phyloP scores from a whole-genome alignment of 495 filamentous ascomycete species.

The Aspergillus kassunensis region DNA sequence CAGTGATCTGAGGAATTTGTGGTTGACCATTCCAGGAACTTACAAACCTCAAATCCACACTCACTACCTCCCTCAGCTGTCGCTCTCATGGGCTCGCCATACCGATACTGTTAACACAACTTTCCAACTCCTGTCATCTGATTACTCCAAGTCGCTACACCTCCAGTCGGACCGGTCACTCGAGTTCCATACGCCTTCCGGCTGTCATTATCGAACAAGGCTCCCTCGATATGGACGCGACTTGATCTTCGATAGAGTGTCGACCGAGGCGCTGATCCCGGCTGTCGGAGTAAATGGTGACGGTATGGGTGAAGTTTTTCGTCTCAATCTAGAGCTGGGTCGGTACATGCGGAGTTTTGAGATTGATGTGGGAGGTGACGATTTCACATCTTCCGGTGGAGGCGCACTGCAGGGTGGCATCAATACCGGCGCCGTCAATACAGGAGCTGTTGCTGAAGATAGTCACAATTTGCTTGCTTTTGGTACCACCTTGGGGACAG shows the following conservation, averaged over 20 bases:
- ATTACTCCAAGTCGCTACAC: constrained; percentile 94
- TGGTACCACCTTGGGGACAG: constrained; percentile 90
- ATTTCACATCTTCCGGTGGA: constrained; percentile 56
- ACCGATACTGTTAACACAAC: constrained; percentile 91
- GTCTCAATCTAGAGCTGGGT: constrained; percentile 85
- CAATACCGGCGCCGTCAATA: constrained; percentile 78
- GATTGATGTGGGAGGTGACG: constrained; percentile 82
- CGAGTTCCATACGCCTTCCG: constrained; percentile 89
- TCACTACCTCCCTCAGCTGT: constrained; percentile 88
- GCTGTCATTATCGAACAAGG: constrained; percentile 81
- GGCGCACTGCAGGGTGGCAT: constrained; percentile 80
- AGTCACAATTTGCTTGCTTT: constrained; percentile 92
- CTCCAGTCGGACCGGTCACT: constrained; percentile 87
- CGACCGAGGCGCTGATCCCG: constrained; percentile 81
- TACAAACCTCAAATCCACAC: constrained; percentile 98
- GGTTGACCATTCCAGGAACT: constrained; percentile 48
- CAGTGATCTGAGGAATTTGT: neutral
- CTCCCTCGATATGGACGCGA: constrained; percentile 92
- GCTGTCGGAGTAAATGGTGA: constrained; percentile 82
- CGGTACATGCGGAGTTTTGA: constrained; percentile 81
- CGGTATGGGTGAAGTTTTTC: constrained; percentile 84
- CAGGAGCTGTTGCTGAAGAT: constrained; percentile 80
- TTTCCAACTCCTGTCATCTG: constrained; percentile 84
- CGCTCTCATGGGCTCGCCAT: constrained; percentile 88
- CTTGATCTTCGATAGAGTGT: constrained; percentile 77